These are phyloP conservation scores for Apiosordaria backusii DNA, from an alignment of 495 filamentous ascomycete species.

Conservation along the genomic window DNA sequence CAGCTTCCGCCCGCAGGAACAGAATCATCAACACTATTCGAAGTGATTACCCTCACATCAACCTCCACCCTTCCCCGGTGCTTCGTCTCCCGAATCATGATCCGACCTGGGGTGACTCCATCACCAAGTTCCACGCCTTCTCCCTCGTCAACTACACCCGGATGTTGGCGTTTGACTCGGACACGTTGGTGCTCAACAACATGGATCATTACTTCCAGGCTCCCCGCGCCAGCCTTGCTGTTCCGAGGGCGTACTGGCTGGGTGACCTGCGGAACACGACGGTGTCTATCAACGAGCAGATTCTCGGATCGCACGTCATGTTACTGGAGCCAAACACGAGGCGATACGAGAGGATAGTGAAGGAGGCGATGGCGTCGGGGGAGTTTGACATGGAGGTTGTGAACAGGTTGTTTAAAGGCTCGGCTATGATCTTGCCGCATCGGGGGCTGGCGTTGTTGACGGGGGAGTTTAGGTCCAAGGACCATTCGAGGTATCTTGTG, in stretches of 20 bases:
- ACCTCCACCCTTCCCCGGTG: background rate
- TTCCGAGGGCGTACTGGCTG: slow-evolving; percentile 5
- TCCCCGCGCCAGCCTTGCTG: background rate
- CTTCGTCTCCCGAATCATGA: background rate
- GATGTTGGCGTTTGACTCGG: slow-evolving; percentile 3
- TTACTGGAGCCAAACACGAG: background rate
- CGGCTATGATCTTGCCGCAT: slow-evolving; percentile 8
- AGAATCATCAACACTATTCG: background rate
- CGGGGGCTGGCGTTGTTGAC: slow-evolving; percentile 9
- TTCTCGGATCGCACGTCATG: slow-evolving; percentile 10
- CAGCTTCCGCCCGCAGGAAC: background rate
- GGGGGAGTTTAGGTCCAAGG: slow-evolving; percentile 1
- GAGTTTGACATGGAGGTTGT: slow-evolving; percentile 8
- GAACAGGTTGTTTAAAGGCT: slow-evolving; percentile 5
- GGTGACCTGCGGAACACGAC: background rate
- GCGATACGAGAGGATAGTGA: background rate
- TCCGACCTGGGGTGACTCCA: background rate
- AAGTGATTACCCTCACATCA: background rate
- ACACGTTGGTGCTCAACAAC: slow-evolving; percentile 2
- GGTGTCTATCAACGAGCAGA: background rate
- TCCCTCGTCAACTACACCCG: background rate
- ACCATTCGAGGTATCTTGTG: slow-evolving; percentile 6
- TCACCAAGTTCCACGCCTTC: slow-evolving; percentile 9
- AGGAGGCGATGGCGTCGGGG: background rate
- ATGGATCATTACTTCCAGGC: slow-evolving; percentile 6